Evolutionary conservation across 176 grass and related monocot species (phyloP), one percentile per base, ranked within the genome.

Genomic region (Cenchrus purpureus): DNA sequence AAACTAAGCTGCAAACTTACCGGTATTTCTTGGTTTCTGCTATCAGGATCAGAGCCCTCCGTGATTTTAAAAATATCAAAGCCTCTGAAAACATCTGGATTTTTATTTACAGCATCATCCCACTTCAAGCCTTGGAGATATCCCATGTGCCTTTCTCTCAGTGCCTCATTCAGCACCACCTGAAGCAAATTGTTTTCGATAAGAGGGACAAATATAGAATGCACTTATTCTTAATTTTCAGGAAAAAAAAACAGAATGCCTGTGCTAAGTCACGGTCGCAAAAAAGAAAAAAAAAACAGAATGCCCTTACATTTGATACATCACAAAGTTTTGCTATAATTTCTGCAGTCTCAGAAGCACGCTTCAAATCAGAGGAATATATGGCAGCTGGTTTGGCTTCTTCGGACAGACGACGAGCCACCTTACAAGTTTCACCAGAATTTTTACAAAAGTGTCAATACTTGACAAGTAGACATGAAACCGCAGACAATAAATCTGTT

Each of bases 61-160:
- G 73, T 61, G 6, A n/a, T 1, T 22, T 87, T 80, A 74, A 76
- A 76, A 34, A 75, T 14, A 42, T 32, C 29, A 17, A 87, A 82
- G 15, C 71, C 86, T 42, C 66, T 82, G 71, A 69, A 94, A 61
- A 74, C 88, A 54, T 63, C 37, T 81, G 90, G 92, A 12, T 86
- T 94, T 49, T 86, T 70, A 76, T 59, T 86, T 76, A 89, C 84
- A 44, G 92, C 87, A 64, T 91, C 86, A 20, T 83, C 75, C 59
- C 89, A 80, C 58, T 78, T 94, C 86, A 94, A 58, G 19, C 91
- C 94, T 74, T 97, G 94, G 31, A 93, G 86, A 84, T 93, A 80
- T 50, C 89, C 94, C 40, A 93, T 88, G 67, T 93, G 73, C 37
- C 94, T 93, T 76, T 97, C 94, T 79, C 94, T 77, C 7, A 93